Base-by-base conservation (phyloP, 2,329 filamentous ascomycete genomes). In the Fusarium hostae region DNA sequence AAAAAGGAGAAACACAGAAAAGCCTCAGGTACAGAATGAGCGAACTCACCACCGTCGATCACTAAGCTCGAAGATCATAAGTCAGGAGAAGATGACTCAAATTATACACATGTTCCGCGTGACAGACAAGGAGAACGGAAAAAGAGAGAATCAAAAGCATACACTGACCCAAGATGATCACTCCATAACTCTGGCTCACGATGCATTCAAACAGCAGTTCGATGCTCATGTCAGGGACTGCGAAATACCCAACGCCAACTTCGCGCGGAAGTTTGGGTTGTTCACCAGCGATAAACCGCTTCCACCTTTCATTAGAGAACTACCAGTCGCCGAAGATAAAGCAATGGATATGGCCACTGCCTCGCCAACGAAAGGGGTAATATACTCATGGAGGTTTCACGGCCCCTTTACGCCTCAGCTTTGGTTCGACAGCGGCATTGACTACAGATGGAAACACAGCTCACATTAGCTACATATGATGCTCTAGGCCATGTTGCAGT, bases 331-430 rank as follows among this genome's bases (percentile, higher is more conserved):
- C 11, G 82, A 84, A 64, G 79, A 79, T 10, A 84, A 82, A 64
- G 82, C 81, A 18, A 79, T 80, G n/a, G 77, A 82, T 39, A 76
- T 78, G 24, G 75, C 80, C 9, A 63, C 77, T 20, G 75, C 78
- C 58, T 76, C 78, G 24, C 75, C 72, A 32, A 70, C 70, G 41
- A 68, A 70, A 32, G 80, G 76, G 13, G 51, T 79, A 12, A 35
- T 81, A 26, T 74, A 73, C 41, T 58, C 76, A 5, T 79, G 78
- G 78, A 76, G 74, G 39, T 83, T 84, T 62, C 79, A 79, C 6
- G 83, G 82, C 5, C 84, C 84, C 0, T 83, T 85, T 30, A 85
- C 83, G 3, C 82, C 84, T 16, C 81, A 84, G 57, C 78, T 85
- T 26, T 83, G 83, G 55, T 84, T 83, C 48, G 84, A 85, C 65